Base-by-base conservation (phyloP, 306 rosid genomes). In the Vigna trinervia region DNA sequence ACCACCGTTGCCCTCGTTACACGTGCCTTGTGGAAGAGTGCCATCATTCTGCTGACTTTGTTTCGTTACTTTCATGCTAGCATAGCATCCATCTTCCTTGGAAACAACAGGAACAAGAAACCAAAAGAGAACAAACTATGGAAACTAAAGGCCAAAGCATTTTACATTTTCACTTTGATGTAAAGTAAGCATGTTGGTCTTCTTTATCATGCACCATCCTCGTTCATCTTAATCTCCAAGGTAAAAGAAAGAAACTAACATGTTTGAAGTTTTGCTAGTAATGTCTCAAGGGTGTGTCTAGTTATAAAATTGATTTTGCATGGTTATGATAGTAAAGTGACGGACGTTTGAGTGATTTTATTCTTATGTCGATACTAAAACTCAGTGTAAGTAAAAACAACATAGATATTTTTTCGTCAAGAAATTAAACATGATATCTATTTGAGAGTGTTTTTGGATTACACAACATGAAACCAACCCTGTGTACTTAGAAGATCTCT, bases 1-100 rank as follows among this genome's bases (percentile, higher is more conserved):
- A 20, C 78, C 52, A 46, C 69, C 75, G 6, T 69, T 69, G 15
- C 39, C 86, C 80, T 90, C 83, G 88, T 86, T 73, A 71, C 72
- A 71, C 65, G 93, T 86, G 96, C 88, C 80, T 36, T 43, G 54
- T 68, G 46, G 65, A 47, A 73, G 22, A 28, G 79, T 39, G 84
- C 23, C 74, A 71, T 81, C 83, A 79, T 85, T 81, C 88, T 85
- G 70, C 80, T 79, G 19, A 64, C 78, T 60, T 71, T 76, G 92
- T 85, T 81, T 87, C 36, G 89, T 88, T 86, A 81, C 89, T 90
- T 89, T 90, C 89, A 78, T 85, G 88, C 83, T 89, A 87, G 74
- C 75, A 14, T 46, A n/a, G 84, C 65, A 19, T 65, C 80, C 71
- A 45, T 36, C 60, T 50, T 51, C 56, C 43, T 3, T 60, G 61